Percentiles rank a stretch among this genome's conserved stretches.
phyloP scores from a whole-genome alignment of 2,329 filamentous ascomycete genomes.

The Claviceps maximensis region DNA sequence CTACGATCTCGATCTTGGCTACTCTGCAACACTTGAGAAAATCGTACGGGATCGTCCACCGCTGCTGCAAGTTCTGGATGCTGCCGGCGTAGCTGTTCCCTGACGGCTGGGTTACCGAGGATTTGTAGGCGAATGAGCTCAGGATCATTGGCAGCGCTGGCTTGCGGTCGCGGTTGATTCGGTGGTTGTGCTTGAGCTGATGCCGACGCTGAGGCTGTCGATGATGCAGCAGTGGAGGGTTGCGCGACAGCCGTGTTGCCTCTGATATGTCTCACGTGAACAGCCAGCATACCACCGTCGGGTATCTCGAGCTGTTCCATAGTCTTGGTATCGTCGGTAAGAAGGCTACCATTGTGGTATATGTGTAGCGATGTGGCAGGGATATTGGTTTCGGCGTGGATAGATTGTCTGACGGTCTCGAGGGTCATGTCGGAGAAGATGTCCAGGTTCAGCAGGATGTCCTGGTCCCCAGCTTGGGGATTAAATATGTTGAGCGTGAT shows the following conservation, averaged over 20 bases:
- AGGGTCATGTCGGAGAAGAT: conserved; percentile 73
- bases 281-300: conserved; percentile 84
- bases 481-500: conserved; percentile 78
- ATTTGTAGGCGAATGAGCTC: conserved; percentile 76
- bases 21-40: conserved; percentile 57
- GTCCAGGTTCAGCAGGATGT: conserved; percentile 69
- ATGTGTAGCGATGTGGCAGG: conserved; percentile 64
- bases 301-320: conserved; percentile 67
- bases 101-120: conserved; percentile 61
- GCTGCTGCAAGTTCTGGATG: conserved; percentile 66
- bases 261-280: conserved; percentile 58
- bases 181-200: conserved; percentile 17
- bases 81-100: conserved; percentile 55
- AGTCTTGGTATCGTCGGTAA: conserved; percentile 66
- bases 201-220: conserved; percentile 20
- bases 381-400: conserved; percentile 71
- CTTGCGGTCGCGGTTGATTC: conserved; percentile 20
- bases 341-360: conserved; percentile 76
- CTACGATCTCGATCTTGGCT: conserved; percentile 59
- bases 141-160: conserved; percentile 43
- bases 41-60: conserved; percentile 62
- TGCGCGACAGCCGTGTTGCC: conserved; percentile 23
- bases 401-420: conserved; percentile 72
- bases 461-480: conserved; percentile 51
- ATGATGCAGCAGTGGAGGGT: conserved; percentile 18